These are phyloP conservation scores for Ceratorhiza oryzae-sativae DNA, from an alignment of 1,284 basidiomycete genomes.

Conservation along the genomic window DNA sequence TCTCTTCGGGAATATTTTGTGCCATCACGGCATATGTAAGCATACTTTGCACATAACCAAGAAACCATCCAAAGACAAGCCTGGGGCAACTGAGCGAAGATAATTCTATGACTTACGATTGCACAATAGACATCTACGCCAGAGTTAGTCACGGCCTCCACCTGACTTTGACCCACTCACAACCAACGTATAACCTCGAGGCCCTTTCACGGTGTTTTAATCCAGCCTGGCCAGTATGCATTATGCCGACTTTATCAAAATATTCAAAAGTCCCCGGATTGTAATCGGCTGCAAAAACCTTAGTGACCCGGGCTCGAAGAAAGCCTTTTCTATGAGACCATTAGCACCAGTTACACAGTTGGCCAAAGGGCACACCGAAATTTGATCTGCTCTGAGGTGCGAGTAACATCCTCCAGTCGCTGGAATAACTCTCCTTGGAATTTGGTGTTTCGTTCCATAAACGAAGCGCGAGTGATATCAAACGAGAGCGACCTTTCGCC, in stretches of 20 bases:
- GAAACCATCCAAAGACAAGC: neutral
- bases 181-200: conserved; percentile 42
- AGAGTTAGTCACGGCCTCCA: neutral
- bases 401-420: conserved; percentile 25
- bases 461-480: conserved; percentile 40
- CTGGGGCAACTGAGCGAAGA: neutral
- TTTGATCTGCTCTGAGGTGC: conserved; percentile 40
- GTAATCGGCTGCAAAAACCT: conserved; percentile 42
- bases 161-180: conserved; percentile 5
- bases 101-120: conserved; percentile 3
- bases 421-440: conserved; percentile 19
- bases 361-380: too few species aligned
- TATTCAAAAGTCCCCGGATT: conserved; percentile 39
- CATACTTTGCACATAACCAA: conserved; percentile 29
- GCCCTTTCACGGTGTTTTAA: conserved; percentile 44
- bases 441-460: conserved; percentile 40
- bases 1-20: conserved; percentile 27
- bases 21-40: conserved; percentile 27
- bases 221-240: conserved; percentile 42
- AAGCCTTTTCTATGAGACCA: conserved; percentile 39
- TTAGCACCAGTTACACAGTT: too few species aligned
- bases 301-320: conserved; percentile 39
- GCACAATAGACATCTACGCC: conserved; percentile 37
- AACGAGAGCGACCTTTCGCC: conserved; percentile 42
- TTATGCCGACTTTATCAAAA: conserved; percentile 36